A percentile compares a stretch with the other conserved stretches of the same genome.
These are phyloP conservation scores for Oldenlandia corymbosa DNA, from an alignment of 257 asterid genomes.

Conservation along the genomic window DNA sequence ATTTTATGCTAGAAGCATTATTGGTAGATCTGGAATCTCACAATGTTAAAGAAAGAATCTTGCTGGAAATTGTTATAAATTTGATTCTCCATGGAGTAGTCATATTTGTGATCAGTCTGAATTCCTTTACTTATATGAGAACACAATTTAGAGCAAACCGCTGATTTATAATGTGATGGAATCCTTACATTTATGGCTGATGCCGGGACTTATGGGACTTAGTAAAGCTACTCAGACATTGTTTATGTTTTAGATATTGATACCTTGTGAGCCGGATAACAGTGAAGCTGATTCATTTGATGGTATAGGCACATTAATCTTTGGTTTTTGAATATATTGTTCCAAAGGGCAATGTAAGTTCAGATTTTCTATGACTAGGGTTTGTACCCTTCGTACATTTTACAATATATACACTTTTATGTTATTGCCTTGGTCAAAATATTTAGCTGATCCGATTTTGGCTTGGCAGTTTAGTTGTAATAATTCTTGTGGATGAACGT, in stretches of 20 bases:
- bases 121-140: not conserved
- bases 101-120: not conserved
- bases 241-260: not conserved
- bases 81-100: not conserved
- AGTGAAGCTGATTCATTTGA: not conserved
- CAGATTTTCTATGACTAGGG: not conserved
- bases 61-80: not conserved
- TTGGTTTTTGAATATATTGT: not conserved
- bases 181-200: not conserved
- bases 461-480: not conserved
- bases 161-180: not conserved
- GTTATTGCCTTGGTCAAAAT: not conserved
- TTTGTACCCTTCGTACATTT: not conserved
- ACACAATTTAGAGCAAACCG: not conserved
- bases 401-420: not conserved
- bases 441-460: not conserved
- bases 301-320: not conserved
- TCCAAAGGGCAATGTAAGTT: not conserved
- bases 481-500: not conserved
- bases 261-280: not conserved
- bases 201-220: not conserved
- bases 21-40: conserved; percentile 13
- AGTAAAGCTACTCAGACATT: not conserved
- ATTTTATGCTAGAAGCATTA: not conserved
- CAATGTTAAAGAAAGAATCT: not conserved